Conservation (phyloP, 169 alveolate genomes). For the Blepharisma undulans region DNA sequence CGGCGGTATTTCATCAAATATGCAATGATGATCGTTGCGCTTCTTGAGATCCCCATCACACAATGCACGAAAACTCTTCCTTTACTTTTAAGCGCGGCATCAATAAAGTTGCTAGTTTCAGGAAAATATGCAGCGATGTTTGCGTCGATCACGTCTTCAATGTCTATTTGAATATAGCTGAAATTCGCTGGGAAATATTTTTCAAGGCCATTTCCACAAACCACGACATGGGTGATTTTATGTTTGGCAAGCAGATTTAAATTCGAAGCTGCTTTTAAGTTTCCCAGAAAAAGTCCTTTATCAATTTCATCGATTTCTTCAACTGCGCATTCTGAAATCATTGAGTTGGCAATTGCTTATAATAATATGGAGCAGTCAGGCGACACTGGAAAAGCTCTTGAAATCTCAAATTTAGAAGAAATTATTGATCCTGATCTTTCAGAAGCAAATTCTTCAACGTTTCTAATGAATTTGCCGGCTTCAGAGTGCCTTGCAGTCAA, state of each 20-base stretch:
- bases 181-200: constrained; percentile 46
- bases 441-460: background rate
- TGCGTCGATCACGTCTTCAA: constrained; percentile 40
- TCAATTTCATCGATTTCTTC: background rate
- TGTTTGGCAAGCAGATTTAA: constrained; percentile 19
- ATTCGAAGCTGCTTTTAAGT: constrained; percentile 45
- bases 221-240: constrained; percentile 48
- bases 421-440: background rate
- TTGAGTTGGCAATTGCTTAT: background rate
- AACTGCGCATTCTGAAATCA: background rate
- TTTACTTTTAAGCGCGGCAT: constrained; percentile 42
- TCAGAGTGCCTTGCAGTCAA: background rate
- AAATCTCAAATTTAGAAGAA: background rate
- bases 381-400: background rate
- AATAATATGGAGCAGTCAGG: background rate
- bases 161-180: constrained; percentile 39
- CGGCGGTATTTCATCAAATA: constrained; percentile 47
- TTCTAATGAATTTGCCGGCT: background rate
- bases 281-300: constrained; percentile 39
- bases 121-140: constrained; percentile 41
- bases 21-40: constrained; percentile 47
- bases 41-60: constrained; percentile 40
- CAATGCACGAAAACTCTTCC: constrained; percentile 59
- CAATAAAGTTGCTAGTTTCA: constrained; percentile 43
- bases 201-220: constrained; percentile 43